A percentile compares a stretch with the other conserved stretches of the same genome.
Evolutionary conservation across 2,329 filamentous ascomycete species (phyloP).

Genomic region (Xylariaceae sp.): DNA sequence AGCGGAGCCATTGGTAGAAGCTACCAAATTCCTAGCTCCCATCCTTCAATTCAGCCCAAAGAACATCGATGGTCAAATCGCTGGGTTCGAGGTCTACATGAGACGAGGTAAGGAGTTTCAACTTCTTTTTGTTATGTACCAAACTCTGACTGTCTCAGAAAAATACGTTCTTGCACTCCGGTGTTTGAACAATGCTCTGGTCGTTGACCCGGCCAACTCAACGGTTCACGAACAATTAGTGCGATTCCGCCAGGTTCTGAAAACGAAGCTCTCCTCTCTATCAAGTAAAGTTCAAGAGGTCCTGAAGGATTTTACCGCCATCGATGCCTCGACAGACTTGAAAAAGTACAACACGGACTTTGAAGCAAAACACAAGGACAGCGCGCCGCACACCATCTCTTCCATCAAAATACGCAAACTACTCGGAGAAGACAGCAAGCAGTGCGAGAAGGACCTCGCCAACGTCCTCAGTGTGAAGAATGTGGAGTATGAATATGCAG

Average conservation of each 20-base stretch:
- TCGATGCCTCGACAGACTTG: conserved; percentile 55
- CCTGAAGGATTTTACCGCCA: conserved; percentile 63
- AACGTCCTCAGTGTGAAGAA: conserved; percentile 44
- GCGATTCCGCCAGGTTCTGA: conserved; percentile 62
- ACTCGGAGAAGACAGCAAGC: conserved; percentile 52
- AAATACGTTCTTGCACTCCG: conserved; percentile 86
- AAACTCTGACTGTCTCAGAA: conserved; percentile 43
- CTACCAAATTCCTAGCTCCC: conserved; percentile 79
- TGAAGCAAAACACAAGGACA: conserved; percentile 56
- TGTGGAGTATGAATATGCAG: conserved; percentile 45
- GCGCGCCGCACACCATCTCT: conserved; percentile 58
- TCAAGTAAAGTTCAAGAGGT: conserved; percentile 63
- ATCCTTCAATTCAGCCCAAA: conserved; percentile 79
- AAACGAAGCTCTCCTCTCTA: conserved; percentile 54
- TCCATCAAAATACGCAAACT: conserved; percentile 56
- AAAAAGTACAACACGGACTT: conserved; percentile 64
- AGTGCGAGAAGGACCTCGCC: conserved; percentile 57
- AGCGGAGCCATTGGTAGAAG: conserved; percentile 76
- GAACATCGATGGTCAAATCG: conserved; percentile 75
- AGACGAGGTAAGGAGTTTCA: conserved; percentile 63
- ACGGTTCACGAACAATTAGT: conserved; percentile 72
- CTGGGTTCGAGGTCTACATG: conserved; percentile 87
- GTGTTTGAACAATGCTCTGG: conserved; percentile 70
- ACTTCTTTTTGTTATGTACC: not conserved
- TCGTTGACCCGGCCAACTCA: conserved; percentile 65